A percentile compares a stretch with the other conserved stretches of the same genome.
phyloP scores from a whole-genome alignment of 2,329 filamentous ascomycete species.

The Neodidymelliopsis sp. region DNA sequence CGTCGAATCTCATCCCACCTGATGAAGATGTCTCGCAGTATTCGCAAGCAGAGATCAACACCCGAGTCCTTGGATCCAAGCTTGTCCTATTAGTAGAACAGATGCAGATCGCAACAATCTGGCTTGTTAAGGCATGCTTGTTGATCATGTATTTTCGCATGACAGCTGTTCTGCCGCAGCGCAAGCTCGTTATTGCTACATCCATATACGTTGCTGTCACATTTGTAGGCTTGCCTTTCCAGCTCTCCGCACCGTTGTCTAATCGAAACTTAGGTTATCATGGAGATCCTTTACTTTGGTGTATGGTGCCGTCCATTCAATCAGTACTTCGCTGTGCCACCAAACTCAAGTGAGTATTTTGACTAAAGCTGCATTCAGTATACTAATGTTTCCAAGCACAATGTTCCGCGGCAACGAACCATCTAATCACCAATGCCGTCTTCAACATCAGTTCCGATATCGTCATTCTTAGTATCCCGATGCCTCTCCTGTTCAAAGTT shows the following conservation, averaged over 20 bases:
- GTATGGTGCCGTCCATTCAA: constrained; percentile 63
- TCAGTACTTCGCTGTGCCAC: constrained; percentile 62
- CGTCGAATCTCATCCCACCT: constrained; percentile 48
- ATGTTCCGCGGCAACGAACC: constrained; percentile 53
- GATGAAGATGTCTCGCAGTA: constrained; percentile 41
- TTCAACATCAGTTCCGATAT: constrained; percentile 57
- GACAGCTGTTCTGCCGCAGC: constrained; percentile 50
- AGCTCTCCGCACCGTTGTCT: neutral
- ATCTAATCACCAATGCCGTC: constrained; percentile 50
- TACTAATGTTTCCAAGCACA: constrained; percentile 40
- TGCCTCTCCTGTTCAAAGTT: constrained; percentile 56
- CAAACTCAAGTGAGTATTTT: constrained; percentile 35
- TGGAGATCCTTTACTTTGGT: constrained; percentile 60
- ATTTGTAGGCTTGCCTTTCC: constrained; percentile 51
- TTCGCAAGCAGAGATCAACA: constrained; percentile 48
- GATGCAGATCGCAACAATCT: constrained; percentile 60
- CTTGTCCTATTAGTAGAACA: constrained; percentile 63
- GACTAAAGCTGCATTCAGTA: too few relatives aligned
- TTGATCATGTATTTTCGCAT: constrained; percentile 62
- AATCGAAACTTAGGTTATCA: constrained; percentile 40
- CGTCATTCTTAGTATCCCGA: constrained; percentile 55
- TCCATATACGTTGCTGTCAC: constrained; percentile 54
- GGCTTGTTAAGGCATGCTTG: constrained; percentile 62
- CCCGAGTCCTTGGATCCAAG: constrained; percentile 61
- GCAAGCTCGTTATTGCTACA: constrained; percentile 52